These are phyloP conservation scores for Voacanga thouarsii DNA, from an alignment of 257 asterid genomes.

Conservation along the genomic window DNA sequence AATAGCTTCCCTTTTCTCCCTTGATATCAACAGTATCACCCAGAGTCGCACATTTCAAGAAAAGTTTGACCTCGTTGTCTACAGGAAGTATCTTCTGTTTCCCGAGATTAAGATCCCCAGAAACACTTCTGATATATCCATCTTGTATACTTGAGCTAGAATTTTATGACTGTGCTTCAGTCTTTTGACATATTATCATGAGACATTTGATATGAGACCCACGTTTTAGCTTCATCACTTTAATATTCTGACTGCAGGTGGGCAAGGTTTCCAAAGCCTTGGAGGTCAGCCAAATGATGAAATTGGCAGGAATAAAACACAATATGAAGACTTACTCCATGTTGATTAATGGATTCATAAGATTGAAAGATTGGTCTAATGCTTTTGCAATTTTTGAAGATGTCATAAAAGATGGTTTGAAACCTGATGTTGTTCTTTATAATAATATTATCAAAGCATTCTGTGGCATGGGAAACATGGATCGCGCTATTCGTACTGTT, in stretches of 20 bases:
- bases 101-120: background rate
- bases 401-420: conserved; percentile 67
- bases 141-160: background rate
- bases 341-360: conserved; percentile 88
- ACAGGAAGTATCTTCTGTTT: background rate
- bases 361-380: conserved; percentile 91
- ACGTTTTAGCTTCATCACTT: background rate
- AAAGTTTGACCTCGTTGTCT: background rate
- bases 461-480: conserved; percentile 94
- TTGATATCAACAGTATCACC: background rate
- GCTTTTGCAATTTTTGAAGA: conserved; percentile 94
- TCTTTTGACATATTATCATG: background rate
- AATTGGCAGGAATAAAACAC: conserved; percentile 64
- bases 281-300: conserved; percentile 81
- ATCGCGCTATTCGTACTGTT: conserved; percentile 78
- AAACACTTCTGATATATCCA: background rate
- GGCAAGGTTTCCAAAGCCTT: conserved; percentile 83
- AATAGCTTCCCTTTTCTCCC: background rate
- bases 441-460: conserved; percentile 81
- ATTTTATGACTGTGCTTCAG: background rate
- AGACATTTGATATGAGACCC: background rate
- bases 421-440: conserved; percentile 90
- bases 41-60: background rate
- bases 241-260: conserved; percentile 34
- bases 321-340: conserved; percentile 95